A percentile compares a stretch with the other conserved stretches of the same genome.
These are phyloP conservation scores for Talaromyces ruber DNA, from an alignment of 495 filamentous ascomycete genomes.

Conservation along the genomic window DNA sequence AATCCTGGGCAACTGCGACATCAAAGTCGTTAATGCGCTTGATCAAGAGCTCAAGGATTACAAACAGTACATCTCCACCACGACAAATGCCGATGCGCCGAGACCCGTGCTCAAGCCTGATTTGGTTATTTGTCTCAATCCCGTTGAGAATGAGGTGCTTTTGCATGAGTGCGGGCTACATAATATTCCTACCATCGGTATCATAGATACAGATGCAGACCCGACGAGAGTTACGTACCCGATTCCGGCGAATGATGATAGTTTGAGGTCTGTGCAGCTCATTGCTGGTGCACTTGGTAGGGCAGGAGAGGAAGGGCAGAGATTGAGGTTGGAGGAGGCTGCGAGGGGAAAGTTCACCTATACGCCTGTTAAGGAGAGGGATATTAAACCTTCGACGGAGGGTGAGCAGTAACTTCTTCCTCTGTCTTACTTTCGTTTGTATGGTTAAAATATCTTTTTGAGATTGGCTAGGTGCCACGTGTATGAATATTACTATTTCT, in stretches of 20 bases:
- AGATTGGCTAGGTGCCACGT: conserved; percentile 13
- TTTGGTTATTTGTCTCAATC: conserved; percentile 87
- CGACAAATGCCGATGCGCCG: not conserved
- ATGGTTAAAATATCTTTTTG: not conserved
- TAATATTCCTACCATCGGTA: conserved; percentile 86
- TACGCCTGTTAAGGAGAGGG: conserved; percentile 28
- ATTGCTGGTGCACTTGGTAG: conserved; percentile 80
- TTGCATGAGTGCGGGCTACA: conserved; percentile 85
- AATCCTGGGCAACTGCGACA: conserved; percentile 59
- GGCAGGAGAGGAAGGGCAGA: conserved; percentile 72
- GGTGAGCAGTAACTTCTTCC: conserved; percentile 13
- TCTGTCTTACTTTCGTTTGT: conserved; percentile 8
- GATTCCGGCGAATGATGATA: conserved; percentile 96
- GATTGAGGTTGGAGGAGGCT: conserved; percentile 53
- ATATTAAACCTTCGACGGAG: conserved; percentile 13
- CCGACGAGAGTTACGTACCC: conserved; percentile 94
- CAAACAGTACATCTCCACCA: conserved; percentile 51
- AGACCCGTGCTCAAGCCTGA: conserved; percentile 67
- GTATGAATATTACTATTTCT: conserved; percentile 11
- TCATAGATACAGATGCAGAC: conserved; percentile 90
- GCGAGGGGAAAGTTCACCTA: conserved; percentile 50
- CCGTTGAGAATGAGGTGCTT: conserved; percentile 80
- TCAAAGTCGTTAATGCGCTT: conserved; percentile 61
- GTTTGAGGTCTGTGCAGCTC: conserved; percentile 68
- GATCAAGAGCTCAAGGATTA: conserved; percentile 60